phyloP scores from a whole-genome alignment of 2,329 filamentous ascomycete genomes.

The Mycosphaerella arachidis region DNA sequence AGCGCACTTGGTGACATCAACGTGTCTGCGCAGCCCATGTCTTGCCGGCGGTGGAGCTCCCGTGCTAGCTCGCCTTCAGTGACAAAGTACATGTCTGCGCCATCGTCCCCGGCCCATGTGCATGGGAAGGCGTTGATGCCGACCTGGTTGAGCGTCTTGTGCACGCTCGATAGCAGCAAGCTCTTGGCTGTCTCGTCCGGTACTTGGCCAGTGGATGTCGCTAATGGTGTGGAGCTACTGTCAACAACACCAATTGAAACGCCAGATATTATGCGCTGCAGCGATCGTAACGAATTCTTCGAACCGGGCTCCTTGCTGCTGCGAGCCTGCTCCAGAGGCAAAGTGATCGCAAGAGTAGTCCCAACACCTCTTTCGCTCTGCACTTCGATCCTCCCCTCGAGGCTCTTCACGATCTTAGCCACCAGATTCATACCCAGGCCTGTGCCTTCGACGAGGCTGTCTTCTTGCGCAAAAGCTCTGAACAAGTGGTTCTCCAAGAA shows the following conservation, averaged over 20 bases:
- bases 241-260: constrained; percentile 17
- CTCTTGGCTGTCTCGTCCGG: constrained; percentile 17
- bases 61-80: constrained; percentile 20
- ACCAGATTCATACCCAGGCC: constrained; percentile 65
- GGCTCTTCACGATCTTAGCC: constrained; percentile 52
- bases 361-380: constrained; percentile 25
- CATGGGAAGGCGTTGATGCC: constrained; percentile 14
- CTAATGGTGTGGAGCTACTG: constrained; percentile 15
- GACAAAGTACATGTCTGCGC: constrained; percentile 22
- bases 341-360: constrained; percentile 18
- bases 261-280: constrained; percentile 12
- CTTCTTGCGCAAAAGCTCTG: constrained; percentile 62
- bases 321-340: constrained; percentile 21
- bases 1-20: constrained; percentile 15
- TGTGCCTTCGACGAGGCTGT: constrained; percentile 56
- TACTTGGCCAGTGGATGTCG: constrained; percentile 1
- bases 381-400: constrained; percentile 53
- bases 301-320: background rate
- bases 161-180: constrained; percentile 17
- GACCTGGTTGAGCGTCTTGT: constrained; percentile 19
- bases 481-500: constrained; percentile 60
- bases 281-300: constrained; percentile 5
- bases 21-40: constrained; percentile 10
- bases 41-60: constrained; percentile 13
- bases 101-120: constrained; percentile 18